Base-by-base conservation (phyloP, 495 filamentous ascomycete species). In the Podospora anserina region DNA sequence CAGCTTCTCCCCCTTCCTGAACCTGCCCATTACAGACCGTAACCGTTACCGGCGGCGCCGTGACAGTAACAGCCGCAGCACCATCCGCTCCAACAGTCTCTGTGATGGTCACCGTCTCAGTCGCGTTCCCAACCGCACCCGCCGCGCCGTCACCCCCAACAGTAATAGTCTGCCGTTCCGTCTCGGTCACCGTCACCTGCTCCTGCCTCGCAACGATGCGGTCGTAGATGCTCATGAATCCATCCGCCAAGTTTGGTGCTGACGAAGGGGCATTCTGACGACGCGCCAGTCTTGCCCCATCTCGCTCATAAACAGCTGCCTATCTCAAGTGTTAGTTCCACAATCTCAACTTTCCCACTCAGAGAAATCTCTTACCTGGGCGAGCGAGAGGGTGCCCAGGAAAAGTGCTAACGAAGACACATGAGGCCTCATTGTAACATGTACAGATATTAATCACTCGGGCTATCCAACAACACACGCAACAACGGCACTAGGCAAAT, bases 371-470 rank as follows among this genome's bases (percentile, higher is more conserved):
- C 79, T 61, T 69, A 83, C 82, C 79, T 81, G 77, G 34, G 76
- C 76, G 60, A 81, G 71, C 64, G 81, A 78, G 63, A 78, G 30
- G 26, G 72, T 75, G 75, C 76, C 71, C 69, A 82, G 70, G 58
- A 77, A 61, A 64, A 80, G 69, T 54, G 79, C 63, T 49, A 81
- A 60, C 34, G 73, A 70, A 18, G 72, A 68, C 61, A 72, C 68
- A 69, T 78, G 70, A 30, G 65, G 69, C 71, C 75, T 80, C 82
- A 83, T 83, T 74, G 65, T 80, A 75, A 71, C 68, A 62, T 66
- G 20, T 58, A 23, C 23, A 54, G n/a, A 19, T 58, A 58, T 19
- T 26, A 19, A 58, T 20, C 55, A 58, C 55, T 26, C 26, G 5
- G 16, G 23, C 18, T 49, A n/a, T 63, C 55, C 63, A 54, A 65